Conservation (phyloP, 306 rosid species). For the Citrullus mucosospermus region DNA sequence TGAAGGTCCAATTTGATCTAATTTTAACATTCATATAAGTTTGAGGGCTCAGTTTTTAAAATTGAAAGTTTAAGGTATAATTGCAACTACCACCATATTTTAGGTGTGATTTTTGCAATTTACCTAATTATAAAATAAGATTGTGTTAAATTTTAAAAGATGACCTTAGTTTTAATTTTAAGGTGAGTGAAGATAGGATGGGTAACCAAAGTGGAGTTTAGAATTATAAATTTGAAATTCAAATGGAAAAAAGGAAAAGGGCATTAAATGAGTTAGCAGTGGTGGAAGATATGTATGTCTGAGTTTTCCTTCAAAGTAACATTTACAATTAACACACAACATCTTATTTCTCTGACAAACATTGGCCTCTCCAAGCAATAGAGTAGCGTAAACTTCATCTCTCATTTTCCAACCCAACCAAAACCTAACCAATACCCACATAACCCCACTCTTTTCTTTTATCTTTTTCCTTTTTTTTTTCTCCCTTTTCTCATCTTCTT, state of each 20-base stretch:
- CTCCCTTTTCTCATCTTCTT: too few species aligned
- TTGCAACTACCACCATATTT: too few species aligned
- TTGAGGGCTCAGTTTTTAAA: too few species aligned
- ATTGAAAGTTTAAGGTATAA: too few species aligned
- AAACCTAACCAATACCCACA: constrained; percentile 13
- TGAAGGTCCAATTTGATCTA: too few species aligned
- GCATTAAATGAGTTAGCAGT: not conserved
- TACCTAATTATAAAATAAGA: too few species aligned
- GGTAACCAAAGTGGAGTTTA: not conserved
- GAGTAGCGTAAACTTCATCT: constrained; percentile 43
- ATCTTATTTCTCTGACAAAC: constrained; percentile 3
- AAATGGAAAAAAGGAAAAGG: not conserved
- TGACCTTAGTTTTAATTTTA: too few species aligned
- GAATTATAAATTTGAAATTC: not conserved
- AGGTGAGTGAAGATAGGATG: too few species aligned
- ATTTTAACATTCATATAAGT: too few species aligned
- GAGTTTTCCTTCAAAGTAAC: constrained; percentile 4
- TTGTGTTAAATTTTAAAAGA: too few species aligned
- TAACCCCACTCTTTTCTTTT: not conserved
- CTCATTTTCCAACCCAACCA: constrained; percentile 78
- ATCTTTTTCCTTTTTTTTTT: not conserved
- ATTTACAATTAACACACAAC: not conserved
- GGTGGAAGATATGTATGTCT: not conserved
- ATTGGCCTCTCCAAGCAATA: not conserved
- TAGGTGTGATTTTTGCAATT: too few species aligned